Conservation (phyloP, 2,329 filamentous ascomycete genomes). For the Sordariomycetes sp. region DNA sequence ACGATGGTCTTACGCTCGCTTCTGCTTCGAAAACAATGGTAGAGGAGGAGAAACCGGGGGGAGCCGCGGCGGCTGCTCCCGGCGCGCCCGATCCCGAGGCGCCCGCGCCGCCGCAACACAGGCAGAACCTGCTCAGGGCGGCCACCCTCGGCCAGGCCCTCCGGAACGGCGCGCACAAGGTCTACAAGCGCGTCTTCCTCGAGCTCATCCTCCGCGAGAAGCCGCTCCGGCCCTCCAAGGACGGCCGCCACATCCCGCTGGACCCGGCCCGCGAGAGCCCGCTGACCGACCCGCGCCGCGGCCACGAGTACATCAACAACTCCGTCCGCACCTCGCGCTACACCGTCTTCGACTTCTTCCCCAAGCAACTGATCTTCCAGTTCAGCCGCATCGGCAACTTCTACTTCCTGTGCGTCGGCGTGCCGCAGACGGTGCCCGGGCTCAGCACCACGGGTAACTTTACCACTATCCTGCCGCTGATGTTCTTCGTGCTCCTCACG, state of each 20-base stretch:
- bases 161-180: slow-evolving; percentile 2
- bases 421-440: slow-evolving; percentile 70
- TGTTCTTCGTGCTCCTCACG: slow-evolving; percentile 71
- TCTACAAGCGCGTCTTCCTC: slow-evolving; percentile 28
- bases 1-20: background rate
- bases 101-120: background rate
- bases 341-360: slow-evolving; percentile 74
- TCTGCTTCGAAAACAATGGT: background rate
- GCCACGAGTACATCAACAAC: slow-evolving; percentile 39
- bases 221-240: slow-evolving; percentile 58
- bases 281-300: slow-evolving; percentile 38
- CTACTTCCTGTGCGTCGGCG: slow-evolving; percentile 73
- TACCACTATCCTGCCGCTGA: slow-evolving; percentile 62
- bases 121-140: background rate
- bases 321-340: slow-evolving; percentile 76
- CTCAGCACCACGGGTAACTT: slow-evolving; percentile 66
- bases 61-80: background rate
- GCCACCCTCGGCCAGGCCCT: background rate
- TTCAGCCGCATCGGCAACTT: slow-evolving; percentile 84
- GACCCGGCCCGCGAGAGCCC: slow-evolving; percentile 23
- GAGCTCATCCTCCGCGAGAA: slow-evolving; percentile 51
- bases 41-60: slow-evolving; percentile 1
- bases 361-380: slow-evolving; percentile 75
- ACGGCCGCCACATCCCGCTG: slow-evolving; percentile 47
- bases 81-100: background rate